Percentiles rank a stretch among this genome's conserved stretches.
Evolutionary conservation across 495 filamentous ascomycete species (phyloP).

Genomic region (Glutinoglossum americanum): DNA sequence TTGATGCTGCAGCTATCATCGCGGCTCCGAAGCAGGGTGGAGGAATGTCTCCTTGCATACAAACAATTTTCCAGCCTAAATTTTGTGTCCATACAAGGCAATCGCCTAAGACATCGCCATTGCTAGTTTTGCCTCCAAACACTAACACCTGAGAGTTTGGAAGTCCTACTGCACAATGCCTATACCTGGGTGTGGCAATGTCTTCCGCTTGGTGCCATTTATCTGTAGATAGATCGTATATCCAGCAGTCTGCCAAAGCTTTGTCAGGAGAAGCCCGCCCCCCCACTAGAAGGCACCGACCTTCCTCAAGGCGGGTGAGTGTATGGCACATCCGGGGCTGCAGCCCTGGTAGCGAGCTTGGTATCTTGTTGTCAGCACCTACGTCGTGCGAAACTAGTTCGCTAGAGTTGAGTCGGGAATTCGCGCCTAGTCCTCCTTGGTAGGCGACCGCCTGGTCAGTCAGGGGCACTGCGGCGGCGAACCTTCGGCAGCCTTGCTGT

Average conservation of each 20-base stretch:
- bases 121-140: slow-evolving; percentile 45
- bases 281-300: slow-evolving; percentile 43
- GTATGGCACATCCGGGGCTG: slow-evolving; percentile 54
- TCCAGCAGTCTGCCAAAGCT: slow-evolving; percentile 50
- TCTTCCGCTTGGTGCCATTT: slow-evolving; percentile 39
- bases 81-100: slow-evolving; percentile 42
- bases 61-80: slow-evolving; percentile 27
- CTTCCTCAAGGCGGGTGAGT: slow-evolving; percentile 32
- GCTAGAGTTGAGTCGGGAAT: slow-evolving; percentile 32
- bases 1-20: slow-evolving; percentile 19
- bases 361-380: neutral
- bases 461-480: slow-evolving; percentile 9
- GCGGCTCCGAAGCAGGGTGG: slow-evolving; percentile 39
- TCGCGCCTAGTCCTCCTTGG: slow-evolving; percentile 14
- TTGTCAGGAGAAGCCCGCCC: slow-evolving; percentile 54
- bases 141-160: slow-evolving; percentile 29
- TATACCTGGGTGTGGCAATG: slow-evolving; percentile 43
- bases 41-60: slow-evolving; percentile 20
- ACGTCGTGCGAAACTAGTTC: slow-evolving; percentile 16
- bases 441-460: neutral
- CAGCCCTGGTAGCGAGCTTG: slow-evolving; percentile 11
- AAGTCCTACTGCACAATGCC: slow-evolving; percentile 45
- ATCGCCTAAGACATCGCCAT: slow-evolving; percentile 30
- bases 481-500: slow-evolving; percentile 8
- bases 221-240: slow-evolving; percentile 25